Percentiles rank a stretch among this genome's conserved stretches.
These are phyloP conservation scores for Fraxinus xanthoxyloides DNA, from an alignment of 305 asterid species.

Conservation along the genomic window DNA sequence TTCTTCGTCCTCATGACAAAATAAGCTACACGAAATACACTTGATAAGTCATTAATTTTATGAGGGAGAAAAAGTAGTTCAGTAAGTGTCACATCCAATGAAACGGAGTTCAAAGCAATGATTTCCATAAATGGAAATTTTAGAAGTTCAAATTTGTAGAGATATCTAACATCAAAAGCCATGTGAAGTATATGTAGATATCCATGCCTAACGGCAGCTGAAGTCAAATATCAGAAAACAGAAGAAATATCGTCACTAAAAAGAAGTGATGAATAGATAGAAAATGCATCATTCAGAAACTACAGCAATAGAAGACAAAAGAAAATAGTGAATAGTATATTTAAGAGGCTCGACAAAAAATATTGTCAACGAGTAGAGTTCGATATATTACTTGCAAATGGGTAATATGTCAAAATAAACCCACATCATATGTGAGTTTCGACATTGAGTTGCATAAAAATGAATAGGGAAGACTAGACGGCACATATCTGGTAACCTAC, in stretches of 20 bases:
- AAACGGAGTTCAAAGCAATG: background rate
- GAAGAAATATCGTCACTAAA: background rate
- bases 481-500: background rate
- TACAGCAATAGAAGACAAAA: background rate
- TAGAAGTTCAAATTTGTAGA: background rate
- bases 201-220: background rate
- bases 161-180: background rate
- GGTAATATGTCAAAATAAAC: background rate
- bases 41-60: background rate
- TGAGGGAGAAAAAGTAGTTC: background rate
- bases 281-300: background rate
- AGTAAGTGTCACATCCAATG: background rate
- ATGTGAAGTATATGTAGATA: background rate
- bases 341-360: background rate
- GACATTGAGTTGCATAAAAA: background rate
- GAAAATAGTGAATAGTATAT: background rate
- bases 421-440: background rate
- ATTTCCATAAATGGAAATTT: background rate
- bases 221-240: background rate
- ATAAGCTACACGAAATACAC: conserved; percentile 49
- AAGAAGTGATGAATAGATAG: background rate
- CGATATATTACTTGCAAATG: background rate
- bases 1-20: conserved; percentile 52
- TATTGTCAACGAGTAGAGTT: background rate
- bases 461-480: background rate